phyloP scores from a whole-genome alignment of 768 basidiomycete species.

The Erythrobasidium yunnanense region DNA sequence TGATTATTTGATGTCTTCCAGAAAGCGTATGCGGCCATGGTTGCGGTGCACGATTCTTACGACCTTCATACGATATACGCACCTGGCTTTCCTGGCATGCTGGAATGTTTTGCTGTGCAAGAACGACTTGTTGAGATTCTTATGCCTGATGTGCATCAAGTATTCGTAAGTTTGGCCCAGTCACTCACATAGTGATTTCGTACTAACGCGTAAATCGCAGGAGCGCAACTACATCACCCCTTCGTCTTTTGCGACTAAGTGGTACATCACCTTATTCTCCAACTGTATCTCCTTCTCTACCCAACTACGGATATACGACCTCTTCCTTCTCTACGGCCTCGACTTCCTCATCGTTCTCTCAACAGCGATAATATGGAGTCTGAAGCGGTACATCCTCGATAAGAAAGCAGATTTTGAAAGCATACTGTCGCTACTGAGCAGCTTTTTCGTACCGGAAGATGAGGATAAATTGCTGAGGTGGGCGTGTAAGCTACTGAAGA shows the following conservation, averaged over 20 bases:
- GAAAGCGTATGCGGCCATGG: constrained; percentile 69
- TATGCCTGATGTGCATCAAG: constrained; percentile 78
- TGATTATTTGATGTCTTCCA: constrained; percentile 29
- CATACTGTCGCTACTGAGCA: constrained; percentile 76
- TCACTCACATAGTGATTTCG: not conserved
- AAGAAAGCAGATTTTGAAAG: constrained; percentile 75
- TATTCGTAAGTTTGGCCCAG: constrained; percentile 51
- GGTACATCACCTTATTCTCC: constrained; percentile 91
- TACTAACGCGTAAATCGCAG: constrained; percentile 36
- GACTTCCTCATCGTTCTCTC: constrained; percentile 79
- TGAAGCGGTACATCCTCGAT: constrained; percentile 78
- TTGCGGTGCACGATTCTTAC: constrained; percentile 80
- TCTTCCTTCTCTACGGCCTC: constrained; percentile 74
- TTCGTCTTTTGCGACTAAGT: constrained; percentile 92
- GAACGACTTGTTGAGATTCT: constrained; percentile 73
- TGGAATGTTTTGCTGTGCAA: constrained; percentile 92
- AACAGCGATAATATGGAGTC: constrained; percentile 80
- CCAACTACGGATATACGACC: constrained; percentile 90
- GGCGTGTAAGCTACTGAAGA: constrained; percentile 55
- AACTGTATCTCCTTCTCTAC: constrained; percentile 93
- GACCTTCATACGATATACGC: constrained; percentile 76
- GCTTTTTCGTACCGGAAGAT: constrained; percentile 86
- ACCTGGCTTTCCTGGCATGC: constrained; percentile 87
- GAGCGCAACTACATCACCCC: constrained; percentile 80
- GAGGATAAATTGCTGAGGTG: constrained; percentile 72